A percentile compares a stretch with the other conserved stretches of the same genome.
These are phyloP conservation scores for Zopfochytrium polystomum DNA, from an alignment of 371 early-diverging fungal species.

Conservation along the genomic window DNA sequence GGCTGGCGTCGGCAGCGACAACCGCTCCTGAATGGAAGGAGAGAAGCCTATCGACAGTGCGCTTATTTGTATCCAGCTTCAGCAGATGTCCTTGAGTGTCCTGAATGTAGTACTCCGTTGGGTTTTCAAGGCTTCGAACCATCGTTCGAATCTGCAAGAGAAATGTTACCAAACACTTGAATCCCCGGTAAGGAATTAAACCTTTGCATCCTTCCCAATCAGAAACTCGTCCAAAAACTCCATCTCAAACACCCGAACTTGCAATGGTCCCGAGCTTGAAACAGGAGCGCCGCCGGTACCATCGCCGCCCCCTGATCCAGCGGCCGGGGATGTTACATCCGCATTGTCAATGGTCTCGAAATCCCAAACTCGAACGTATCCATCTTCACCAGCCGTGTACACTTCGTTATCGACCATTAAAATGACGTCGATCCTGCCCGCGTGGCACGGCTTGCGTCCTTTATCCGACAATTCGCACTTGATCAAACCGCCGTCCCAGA, in stretches of 20 bases:
- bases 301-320: too few relatives aligned
- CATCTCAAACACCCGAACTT: conserved; percentile 48
- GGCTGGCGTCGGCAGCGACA: conserved; percentile 39
- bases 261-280: conserved; percentile 22
- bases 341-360: conserved; percentile 56
- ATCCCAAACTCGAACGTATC: conserved; percentile 55
- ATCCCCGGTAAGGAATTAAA: conserved; percentile 4
- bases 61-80: conserved; percentile 41
- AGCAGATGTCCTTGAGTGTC: conserved; percentile 44
- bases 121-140: conserved; percentile 27
- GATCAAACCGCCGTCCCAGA: conserved; percentile 61
- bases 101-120: conserved; percentile 43
- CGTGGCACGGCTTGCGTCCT: conserved; percentile 47
- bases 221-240: conserved; percentile 53
- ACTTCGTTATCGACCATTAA: conserved; percentile 47
- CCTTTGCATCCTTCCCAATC: conserved; percentile 53
- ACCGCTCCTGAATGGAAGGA: conserved; percentile 48
- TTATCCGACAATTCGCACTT: conserved; percentile 51
- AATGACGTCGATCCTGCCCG: conserved; percentile 43
- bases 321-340: conserved; percentile 38
- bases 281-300: conserved; percentile 15
- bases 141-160: conserved; percentile 42
- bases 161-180: background rate
- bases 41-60: conserved; percentile 36
- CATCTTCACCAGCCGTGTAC: conserved; percentile 56